phyloP scores from a whole-genome alignment of 176 grass and related monocot genomes.

The Avena eriantha region DNA sequence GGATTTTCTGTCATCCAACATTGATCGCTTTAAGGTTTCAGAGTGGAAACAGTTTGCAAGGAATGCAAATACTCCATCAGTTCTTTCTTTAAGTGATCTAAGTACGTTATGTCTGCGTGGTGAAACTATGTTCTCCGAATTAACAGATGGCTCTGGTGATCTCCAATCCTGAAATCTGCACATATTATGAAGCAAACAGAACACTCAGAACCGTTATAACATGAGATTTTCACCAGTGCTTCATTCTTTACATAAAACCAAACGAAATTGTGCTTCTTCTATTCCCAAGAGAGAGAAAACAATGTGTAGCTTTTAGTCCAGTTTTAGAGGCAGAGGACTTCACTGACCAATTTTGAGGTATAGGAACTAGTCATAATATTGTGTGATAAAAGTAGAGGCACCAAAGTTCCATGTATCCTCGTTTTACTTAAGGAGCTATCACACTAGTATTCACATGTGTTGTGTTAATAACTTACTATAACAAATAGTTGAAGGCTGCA shows the following conservation, averaged over 20 bases:
- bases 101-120: slow-evolving; percentile 44
- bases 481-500: neutral
- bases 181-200: slow-evolving; percentile 40
- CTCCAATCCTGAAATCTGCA: slow-evolving; percentile 83
- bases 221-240: neutral
- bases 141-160: slow-evolving; percentile 66
- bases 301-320: neutral
- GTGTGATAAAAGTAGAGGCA: slow-evolving; percentile 24
- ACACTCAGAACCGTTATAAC: slow-evolving; percentile 28
- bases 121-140: slow-evolving; percentile 62
- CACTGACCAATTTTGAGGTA: neutral
- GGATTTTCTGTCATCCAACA: slow-evolving; percentile 43
- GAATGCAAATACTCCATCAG: slow-evolving; percentile 53
- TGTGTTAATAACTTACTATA: neutral
- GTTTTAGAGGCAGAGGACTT: neutral
- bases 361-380: neutral
- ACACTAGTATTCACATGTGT: neutral
- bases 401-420: slow-evolving; percentile 14
- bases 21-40: slow-evolving; percentile 52
- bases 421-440: slow-evolving; percentile 1
- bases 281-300: neutral
- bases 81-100: slow-evolving; percentile 53
- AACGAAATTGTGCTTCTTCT: neutral
- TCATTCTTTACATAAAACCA: slow-evolving; percentile 30
- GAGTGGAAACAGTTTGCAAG: slow-evolving; percentile 55